phyloP scores from a whole-genome alignment of 1,139 yeast genomes.

The Saccharomyces hybrid region DNA sequence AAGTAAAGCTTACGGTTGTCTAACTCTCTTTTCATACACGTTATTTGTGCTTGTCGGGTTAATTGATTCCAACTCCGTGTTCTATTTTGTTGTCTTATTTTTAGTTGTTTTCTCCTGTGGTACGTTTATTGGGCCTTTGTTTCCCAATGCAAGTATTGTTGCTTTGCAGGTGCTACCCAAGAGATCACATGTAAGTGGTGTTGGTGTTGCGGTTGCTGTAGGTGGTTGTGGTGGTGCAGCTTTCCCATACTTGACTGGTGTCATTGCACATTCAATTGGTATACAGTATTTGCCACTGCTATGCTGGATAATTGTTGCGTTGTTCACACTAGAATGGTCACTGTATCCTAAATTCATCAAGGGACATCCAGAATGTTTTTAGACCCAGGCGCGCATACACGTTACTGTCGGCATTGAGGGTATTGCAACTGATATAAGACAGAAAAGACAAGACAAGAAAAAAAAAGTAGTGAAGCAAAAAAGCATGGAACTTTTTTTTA shows the following conservation, averaged over 20 bases:
- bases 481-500: background rate
- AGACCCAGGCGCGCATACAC: background rate
- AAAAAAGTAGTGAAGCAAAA: background rate
- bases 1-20: slow-evolving; percentile 34
- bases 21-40: slow-evolving; percentile 15
- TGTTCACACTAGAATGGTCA: slow-evolving; percentile 30
- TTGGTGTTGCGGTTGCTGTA: slow-evolving; percentile 69
- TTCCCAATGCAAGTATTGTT: slow-evolving; percentile 66
- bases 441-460: background rate
- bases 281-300: slow-evolving; percentile 28
- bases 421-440: background rate
- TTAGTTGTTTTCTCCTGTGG: slow-evolving; percentile 49
- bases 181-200: slow-evolving; percentile 55
- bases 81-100: slow-evolving; percentile 29
- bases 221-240: slow-evolving; percentile 80
- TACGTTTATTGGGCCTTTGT: slow-evolving; percentile 68
- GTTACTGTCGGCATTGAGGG: background rate
- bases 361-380: slow-evolving; percentile 16
- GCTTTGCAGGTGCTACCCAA: slow-evolving; percentile 57
- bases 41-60: slow-evolving; percentile 24
- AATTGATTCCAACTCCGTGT: slow-evolving; percentile 12
- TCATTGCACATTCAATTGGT: slow-evolving; percentile 31
- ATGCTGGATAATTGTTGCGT: slow-evolving; percentile 23
- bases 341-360: slow-evolving; percentile 28
- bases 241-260: slow-evolving; percentile 57